Conservation (phyloP, 108 stramenopile species). For the Phaeodactylum tricornutum region DNA sequence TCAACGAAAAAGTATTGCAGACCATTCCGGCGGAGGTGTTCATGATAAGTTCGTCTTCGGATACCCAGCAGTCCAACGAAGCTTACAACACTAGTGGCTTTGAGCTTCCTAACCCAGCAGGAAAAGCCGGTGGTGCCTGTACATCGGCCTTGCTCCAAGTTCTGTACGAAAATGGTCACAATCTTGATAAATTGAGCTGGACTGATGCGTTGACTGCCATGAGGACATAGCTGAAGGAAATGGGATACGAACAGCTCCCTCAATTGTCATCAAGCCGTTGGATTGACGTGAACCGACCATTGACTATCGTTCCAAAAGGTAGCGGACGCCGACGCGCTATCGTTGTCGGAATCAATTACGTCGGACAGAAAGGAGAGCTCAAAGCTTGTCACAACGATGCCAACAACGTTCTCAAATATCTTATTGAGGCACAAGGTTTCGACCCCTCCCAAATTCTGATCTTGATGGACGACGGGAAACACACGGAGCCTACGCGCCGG, state of each 20-base stretch:
- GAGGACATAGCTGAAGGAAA: constrained; percentile 32
- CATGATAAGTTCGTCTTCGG: constrained; percentile 56
- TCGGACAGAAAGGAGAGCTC: constrained; percentile 76
- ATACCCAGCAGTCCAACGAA: constrained; percentile 15
- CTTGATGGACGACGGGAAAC: constrained; percentile 83
- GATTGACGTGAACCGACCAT: constrained; percentile 19
- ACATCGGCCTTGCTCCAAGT: constrained; percentile 83
- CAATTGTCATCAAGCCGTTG: constrained; percentile 66
- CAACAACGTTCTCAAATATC: constrained; percentile 72
- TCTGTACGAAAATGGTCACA: constrained; percentile 47
- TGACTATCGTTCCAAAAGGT: constrained; percentile 26
- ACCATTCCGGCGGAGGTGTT: constrained; percentile 31
- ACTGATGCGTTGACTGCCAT: constrained; percentile 39
- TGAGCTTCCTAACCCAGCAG: constrained; percentile 65
- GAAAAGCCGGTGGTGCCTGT: constrained; percentile 79
- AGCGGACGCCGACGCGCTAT: constrained; percentile 55
- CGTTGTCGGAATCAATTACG: constrained; percentile 88
- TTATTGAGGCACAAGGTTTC: constrained; percentile 74
- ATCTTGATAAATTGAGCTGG: constrained; percentile 22
- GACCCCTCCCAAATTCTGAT: constrained; percentile 63
- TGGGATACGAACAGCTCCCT: constrained; percentile 62
- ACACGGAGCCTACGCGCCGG: constrained; percentile 47
- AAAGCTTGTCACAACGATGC: constrained; percentile 87
- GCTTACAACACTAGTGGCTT: constrained; percentile 30
- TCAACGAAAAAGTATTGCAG: constrained; percentile 2